phyloP scores from a whole-genome alignment of 345 rosid genomes.

The Euclidium syriacum region DNA sequence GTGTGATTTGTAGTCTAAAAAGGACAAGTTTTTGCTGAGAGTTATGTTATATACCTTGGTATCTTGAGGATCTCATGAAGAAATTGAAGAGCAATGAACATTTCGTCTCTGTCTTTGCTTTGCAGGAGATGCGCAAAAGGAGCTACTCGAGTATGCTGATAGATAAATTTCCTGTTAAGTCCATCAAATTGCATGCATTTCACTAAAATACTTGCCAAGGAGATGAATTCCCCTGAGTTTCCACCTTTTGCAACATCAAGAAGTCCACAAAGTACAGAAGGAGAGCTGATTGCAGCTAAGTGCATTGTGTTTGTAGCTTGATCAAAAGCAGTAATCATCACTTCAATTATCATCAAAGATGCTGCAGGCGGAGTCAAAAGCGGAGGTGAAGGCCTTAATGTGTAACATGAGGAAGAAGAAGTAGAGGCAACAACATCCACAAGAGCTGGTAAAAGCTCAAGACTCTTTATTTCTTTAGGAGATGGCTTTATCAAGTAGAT shows the following conservation, averaged over 20 bases:
- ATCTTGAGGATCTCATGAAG: constrained; percentile 70
- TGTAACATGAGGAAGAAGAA: constrained; percentile 34
- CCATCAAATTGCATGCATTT: constrained; percentile 93
- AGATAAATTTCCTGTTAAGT: constrained; percentile 53
- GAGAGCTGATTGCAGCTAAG: constrained; percentile 71
- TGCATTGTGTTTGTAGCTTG: constrained; percentile 58
- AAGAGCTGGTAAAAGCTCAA: constrained; percentile 77
- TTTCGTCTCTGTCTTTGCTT: constrained; percentile 49
- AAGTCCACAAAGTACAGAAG: constrained; percentile 54
- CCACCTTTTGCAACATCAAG: constrained; percentile 52
- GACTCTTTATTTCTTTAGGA: constrained; percentile 70
- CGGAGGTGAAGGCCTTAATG: constrained; percentile 33
- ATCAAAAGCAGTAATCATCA: constrained; percentile 79
- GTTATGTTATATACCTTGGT: constrained; percentile 51
- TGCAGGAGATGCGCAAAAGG: constrained; percentile 56
- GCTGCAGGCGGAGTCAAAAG: constrained; percentile 73
- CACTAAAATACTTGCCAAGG: constrained; percentile 64
- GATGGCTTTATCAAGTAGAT: constrained; percentile 78
- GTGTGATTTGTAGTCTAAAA: background rate
- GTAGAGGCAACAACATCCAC: constrained; percentile 57
- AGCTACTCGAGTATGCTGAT: constrained; percentile 49
- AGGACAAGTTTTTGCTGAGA: background rate
- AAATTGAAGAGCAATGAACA: constrained; percentile 54
- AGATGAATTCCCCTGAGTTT: constrained; percentile 46
- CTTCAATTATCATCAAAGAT: constrained; percentile 83